Base-by-base conservation (phyloP, 305 asterid species). In the Plantago coronopus region DNA sequence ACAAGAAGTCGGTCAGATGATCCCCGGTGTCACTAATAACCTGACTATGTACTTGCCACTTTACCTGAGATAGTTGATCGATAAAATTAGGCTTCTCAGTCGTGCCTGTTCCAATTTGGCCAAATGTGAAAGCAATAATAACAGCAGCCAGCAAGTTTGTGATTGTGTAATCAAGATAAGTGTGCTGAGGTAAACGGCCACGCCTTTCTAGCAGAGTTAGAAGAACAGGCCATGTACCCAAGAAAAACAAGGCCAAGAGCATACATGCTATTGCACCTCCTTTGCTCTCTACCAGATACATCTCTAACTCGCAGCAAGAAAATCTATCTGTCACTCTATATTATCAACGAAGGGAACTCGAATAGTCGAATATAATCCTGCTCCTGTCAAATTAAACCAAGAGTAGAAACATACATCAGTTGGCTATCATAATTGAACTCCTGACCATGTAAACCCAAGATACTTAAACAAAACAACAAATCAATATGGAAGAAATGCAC, bases 141-240 rank as follows among this genome's bases (percentile, higher is more conserved):
- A 81, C 73, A 42, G 97, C 97, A 56, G 97, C 96, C 70, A 87
- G 69, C 0, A 90, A 76, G 74, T 90, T 90, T 0, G 96, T 87
- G 80, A 83, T 50, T 0, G 97, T 69, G 69, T 90, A 90, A 76
- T 90, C 97, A 45, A 90, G 97, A 53, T 90, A 90, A 14, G 95
- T 87, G 62, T 90, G 96, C 59, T 82, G 86, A 43, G 89, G 89
- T 27, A 79, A 83, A 27, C 89, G 86, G 18, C 89, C 89, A 0
- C 84, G 79, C 72, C 89, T 71, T 40, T 82, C 89, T 8, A 82
- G 78, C 2, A 79, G 82, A 13, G 89, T 76, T 7, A 82, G 21
- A 42, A 82, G 13, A 2, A 86, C 89, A 44, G 89, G 89, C 89
- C 89, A 82, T 15, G 84, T 82, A 10, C 89, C 89, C 69, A 80